Evolutionary conservation across 306 rosid species (phyloP), one percentile per base, ranked within the genome.

Genomic region (Urtica urens): DNA sequence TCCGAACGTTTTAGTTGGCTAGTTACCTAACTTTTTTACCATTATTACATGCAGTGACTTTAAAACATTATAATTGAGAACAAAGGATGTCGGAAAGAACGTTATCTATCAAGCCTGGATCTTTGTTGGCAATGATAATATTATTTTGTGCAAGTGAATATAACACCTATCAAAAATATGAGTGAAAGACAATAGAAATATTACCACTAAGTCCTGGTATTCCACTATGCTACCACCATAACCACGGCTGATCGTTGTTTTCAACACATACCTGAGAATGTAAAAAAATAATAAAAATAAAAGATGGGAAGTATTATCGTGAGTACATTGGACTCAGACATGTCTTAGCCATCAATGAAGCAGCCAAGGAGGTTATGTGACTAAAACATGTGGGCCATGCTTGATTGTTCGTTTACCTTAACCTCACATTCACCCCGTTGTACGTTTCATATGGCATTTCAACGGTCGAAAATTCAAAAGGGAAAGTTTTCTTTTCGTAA

Each of bases 371-470:
- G 34, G 19, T 28, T 24, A 47, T 26, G 29, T 26, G 2, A 11
- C 3, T 1, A 41, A 12, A 15, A 29, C 1, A 11, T 19, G 51
- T n/a, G n/a, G n/a, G n/a, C n/a, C n/a, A n/a, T n/a, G n/a, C n/a
- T n/a, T n/a, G n/a, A n/a, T n/a, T n/a, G n/a, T n/a, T n/a, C n/a
- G n/a, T 28, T 59, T 73, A 90, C 99, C 99, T 90, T 35, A 90
- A 94, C 55, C 95, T 74, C 68, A 90, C 99, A 72, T 90, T 81
- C 60, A 79, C 94, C 60, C 99, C 99, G 59, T 84, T 90, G 78
- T 90, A 90, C 24, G 94, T 75, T 73, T 90, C 99, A 55, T 90
- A 85, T 18, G 99, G 99, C 99, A 90, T 90, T 69, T 90, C 99
- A 57, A 90, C 99, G 1, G 95, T 90, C 47, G 95, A 90, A 68